phyloP scores from a whole-genome alignment of 2,329 filamentous ascomycete genomes.

The Sporothrix brasiliensis region DNA sequence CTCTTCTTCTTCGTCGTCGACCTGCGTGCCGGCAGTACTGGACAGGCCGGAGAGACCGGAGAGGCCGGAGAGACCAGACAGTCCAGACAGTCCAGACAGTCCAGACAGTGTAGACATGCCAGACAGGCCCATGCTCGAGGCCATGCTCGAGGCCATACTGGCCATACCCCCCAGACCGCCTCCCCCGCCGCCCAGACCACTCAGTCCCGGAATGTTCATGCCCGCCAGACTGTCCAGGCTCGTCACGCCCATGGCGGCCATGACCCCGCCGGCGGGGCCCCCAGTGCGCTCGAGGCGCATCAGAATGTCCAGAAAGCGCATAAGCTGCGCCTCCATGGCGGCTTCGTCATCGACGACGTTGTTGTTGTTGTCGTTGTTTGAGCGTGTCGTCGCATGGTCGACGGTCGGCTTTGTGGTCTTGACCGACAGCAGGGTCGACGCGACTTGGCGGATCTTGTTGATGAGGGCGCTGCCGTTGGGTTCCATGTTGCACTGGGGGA shows the following conservation, averaged over 20 bases:
- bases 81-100: no score
- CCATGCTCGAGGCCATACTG: no score
- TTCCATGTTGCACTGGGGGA: slow-evolving; percentile 84
- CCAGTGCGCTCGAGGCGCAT: slow-evolving; percentile 71
- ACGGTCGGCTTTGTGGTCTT: background rate
- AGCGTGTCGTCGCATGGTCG: no score
- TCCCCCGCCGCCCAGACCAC: slow-evolving; percentile 39
- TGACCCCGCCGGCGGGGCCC: slow-evolving; percentile 39
- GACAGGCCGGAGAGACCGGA: background rate
- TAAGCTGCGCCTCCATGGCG: slow-evolving; percentile 65
- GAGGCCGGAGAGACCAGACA: no score
- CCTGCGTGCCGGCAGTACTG: slow-evolving; percentile 40
- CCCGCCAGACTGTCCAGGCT: background rate
- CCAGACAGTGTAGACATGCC: no score
- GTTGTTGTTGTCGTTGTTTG: background rate
- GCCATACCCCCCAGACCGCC: background rate
- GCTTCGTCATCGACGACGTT: slow-evolving; percentile 41
- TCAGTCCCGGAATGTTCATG: slow-evolving; percentile 28
- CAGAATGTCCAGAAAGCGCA: slow-evolving; percentile 72
- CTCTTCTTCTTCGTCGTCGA: slow-evolving; percentile 63
- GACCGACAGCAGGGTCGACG: slow-evolving; percentile 67
- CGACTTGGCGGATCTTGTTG: slow-evolving; percentile 82
- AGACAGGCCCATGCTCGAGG: background rate
- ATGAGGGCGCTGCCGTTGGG: slow-evolving; percentile 68
- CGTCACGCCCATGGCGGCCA: slow-evolving; percentile 23